Evolutionary conservation across 2,329 filamentous ascomycete genomes (phyloP).

Genomic region (Plectosphaerella cucumerina): DNA sequence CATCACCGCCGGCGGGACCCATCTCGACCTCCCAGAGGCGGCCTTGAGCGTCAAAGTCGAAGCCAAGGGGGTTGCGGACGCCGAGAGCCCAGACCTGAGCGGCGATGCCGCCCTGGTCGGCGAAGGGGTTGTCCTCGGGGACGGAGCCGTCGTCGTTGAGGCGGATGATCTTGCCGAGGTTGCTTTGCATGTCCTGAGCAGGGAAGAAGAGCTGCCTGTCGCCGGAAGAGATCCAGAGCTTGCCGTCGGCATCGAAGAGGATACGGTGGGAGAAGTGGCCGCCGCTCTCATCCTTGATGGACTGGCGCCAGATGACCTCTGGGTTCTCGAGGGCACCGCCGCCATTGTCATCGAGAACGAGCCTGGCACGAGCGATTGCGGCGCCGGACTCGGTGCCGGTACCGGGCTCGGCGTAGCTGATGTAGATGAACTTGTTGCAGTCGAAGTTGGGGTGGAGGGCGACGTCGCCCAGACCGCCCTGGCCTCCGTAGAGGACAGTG

Average conservation of each 20-base stretch:
- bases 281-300: constrained; percentile 20
- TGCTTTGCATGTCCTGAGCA: constrained; percentile 23
- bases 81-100: constrained; percentile 26
- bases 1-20: constrained; percentile 28
- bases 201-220: constrained; percentile 26
- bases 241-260: constrained; percentile 22
- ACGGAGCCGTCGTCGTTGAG: constrained; percentile 27
- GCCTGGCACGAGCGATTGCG: constrained; percentile 24
- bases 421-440: constrained; percentile 24
- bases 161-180: constrained; percentile 28
- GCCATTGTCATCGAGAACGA: constrained; percentile 21
- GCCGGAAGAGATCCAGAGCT: constrained; percentile 27
- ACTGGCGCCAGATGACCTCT: constrained; percentile 28
- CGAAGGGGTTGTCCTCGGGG: constrained; percentile 26
- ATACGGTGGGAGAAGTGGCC: constrained; percentile 25
- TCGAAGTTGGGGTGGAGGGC: constrained; percentile 26
- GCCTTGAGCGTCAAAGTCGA: constrained; percentile 26
- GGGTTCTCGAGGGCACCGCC: constrained; percentile 22
- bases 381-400: constrained; percentile 17
- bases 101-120: constrained; percentile 20
- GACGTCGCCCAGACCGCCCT: constrained; percentile 27
- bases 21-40: constrained; percentile 30
- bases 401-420: constrained; percentile 26
- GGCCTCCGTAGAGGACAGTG: constrained; percentile 23
- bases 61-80: constrained; percentile 27